phyloP scores from a whole-genome alignment of 306 rosid genomes.

The Erythrophleum fordii region DNA sequence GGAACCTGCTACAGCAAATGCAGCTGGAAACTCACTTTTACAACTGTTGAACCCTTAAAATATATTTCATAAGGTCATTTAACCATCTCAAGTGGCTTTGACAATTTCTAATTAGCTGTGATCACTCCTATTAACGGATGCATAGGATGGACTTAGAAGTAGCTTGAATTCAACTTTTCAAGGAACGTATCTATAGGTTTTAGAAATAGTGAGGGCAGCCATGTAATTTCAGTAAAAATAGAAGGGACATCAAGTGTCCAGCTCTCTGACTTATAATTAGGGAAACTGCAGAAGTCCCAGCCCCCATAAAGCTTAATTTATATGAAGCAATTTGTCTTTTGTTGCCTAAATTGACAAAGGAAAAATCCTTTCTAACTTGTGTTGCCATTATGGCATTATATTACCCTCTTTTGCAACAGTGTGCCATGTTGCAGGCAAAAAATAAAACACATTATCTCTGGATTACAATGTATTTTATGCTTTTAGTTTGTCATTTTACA shows the following conservation, averaged over 20 bases:
- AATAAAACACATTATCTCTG: slow-evolving; percentile 20
- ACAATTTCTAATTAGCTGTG: background rate
- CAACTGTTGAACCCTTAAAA: background rate
- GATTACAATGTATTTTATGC: slow-evolving; percentile 18
- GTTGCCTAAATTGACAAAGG: background rate
- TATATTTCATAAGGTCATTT: background rate
- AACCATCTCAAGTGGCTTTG: background rate
- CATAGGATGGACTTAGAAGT: background rate
- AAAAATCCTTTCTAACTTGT: slow-evolving; percentile 9
- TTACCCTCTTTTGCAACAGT: slow-evolving; percentile 13
- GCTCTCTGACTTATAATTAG: background rate
- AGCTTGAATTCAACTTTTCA: background rate
- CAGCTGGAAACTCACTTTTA: background rate
- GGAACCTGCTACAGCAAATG: too few species aligned
- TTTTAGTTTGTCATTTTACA: slow-evolving; percentile 21
- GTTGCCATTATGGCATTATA: background rate
- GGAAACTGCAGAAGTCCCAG: too few species aligned
- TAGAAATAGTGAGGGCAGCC: background rate
- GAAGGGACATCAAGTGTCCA: background rate
- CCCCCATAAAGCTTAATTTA: background rate
- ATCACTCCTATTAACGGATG: background rate
- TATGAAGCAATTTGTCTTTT: slow-evolving; percentile 12
- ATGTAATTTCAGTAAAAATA: background rate
- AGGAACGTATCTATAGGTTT: background rate
- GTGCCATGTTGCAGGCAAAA: slow-evolving; percentile 22